Evolutionary conservation across 495 filamentous ascomycete species (phyloP).

Genomic region (Neurospora pannonica): DNA sequence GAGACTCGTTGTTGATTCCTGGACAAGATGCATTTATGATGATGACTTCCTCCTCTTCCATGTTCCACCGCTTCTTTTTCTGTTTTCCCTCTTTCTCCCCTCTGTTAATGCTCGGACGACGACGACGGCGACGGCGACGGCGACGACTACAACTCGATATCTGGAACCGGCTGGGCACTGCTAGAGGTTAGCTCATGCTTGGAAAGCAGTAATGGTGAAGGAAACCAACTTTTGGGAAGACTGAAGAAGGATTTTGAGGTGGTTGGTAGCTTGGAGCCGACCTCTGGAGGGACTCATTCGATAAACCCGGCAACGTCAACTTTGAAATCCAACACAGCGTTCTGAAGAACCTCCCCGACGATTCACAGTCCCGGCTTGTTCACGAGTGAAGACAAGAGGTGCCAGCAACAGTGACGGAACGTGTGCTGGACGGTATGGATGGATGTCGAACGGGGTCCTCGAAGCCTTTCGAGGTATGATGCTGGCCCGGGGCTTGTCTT

Average conservation of each 20-base stretch:
- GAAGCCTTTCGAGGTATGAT: not conserved
- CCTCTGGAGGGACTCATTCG: not conserved
- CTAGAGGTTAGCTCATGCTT: not conserved
- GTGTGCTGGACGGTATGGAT: not conserved
- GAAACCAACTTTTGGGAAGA: not conserved
- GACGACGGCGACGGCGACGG: not conserved
- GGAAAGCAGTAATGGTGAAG: not conserved
- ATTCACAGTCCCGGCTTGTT: not conserved
- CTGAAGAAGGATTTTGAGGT: not conserved
- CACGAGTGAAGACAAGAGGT: not conserved
- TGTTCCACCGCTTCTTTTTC: not conserved
- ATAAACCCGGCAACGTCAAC: not conserved
- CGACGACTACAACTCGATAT: not conserved
- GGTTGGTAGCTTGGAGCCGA: not conserved
- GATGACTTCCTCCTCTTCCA: not conserved
- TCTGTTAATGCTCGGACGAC: not conserved
- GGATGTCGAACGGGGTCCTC: not conserved
- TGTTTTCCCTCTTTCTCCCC: not conserved
- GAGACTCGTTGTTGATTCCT: not conserved
- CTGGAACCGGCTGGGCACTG: not conserved
- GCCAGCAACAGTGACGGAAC: not conserved
- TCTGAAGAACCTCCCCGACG: not conserved
- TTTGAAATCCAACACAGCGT: not conserved
- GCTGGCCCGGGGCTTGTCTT: slow-evolving; percentile 8
- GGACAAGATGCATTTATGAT: not conserved